Evolutionary conservation across 179 eudicot species (phyloP).

Genomic region (Dionaea muscipula): DNA sequence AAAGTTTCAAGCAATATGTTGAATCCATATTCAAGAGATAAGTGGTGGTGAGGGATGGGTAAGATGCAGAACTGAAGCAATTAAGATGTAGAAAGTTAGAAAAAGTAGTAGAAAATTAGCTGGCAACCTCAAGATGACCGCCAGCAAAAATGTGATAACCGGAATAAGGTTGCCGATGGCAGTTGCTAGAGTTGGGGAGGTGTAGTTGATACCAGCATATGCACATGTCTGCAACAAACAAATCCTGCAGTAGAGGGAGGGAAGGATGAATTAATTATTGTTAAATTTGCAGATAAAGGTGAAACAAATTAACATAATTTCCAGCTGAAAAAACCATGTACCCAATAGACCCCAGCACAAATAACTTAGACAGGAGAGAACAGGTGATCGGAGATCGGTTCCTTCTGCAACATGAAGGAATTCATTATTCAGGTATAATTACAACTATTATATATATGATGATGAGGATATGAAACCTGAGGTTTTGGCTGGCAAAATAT

Average conservation of each 20-base stretch:
- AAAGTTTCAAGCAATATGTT: too few species aligned
- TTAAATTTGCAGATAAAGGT: too few species aligned
- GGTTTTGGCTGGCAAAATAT: slow-evolving; percentile 7
- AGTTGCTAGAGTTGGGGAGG: slow-evolving; percentile 50
- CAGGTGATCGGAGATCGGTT: slow-evolving; percentile 42
- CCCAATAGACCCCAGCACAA: slow-evolving; percentile 69
- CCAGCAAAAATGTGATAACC: slow-evolving; percentile 48
- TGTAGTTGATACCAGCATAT: slow-evolving; percentile 40
- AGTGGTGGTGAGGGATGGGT: too few species aligned
- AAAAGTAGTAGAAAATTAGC: too few species aligned
- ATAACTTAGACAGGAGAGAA: slow-evolving; percentile 45
- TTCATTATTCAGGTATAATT: too few species aligned
- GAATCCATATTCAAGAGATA: too few species aligned
- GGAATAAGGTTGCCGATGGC: slow-evolving; percentile 53
- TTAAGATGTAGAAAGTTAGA: too few species aligned
- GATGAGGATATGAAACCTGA: slow-evolving; percentile 18
- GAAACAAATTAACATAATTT: background rate
- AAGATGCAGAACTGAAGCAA: too few species aligned
- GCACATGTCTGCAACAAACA: slow-evolving; percentile 38
- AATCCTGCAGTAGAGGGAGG: slow-evolving; percentile 22
- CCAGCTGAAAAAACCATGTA: slow-evolving; percentile 9
- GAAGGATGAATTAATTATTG: background rate
- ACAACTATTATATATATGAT: background rate
- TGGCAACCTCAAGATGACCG: slow-evolving; percentile 37
- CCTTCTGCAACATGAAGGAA: slow-evolving; percentile 32